Percentiles rank a stretch among this genome's conserved stretches.
Evolutionary conservation across 768 basidiomycete species (phyloP).

Genomic region (Lactarius sp.): DNA sequence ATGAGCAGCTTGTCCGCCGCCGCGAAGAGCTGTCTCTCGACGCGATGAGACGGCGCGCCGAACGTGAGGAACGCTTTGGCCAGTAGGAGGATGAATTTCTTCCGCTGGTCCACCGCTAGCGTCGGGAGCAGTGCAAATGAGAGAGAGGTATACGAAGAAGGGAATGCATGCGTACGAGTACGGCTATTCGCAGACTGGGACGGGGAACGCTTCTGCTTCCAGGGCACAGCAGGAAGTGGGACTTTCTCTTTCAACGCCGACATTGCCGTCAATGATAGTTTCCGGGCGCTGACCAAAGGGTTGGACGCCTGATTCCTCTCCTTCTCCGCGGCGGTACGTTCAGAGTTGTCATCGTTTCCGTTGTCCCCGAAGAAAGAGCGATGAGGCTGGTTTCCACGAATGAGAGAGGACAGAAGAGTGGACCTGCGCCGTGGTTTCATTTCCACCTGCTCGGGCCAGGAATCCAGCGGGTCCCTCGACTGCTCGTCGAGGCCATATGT

Average conservation of each 20-base stretch:
- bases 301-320: not conserved
- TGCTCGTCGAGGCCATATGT: slow-evolving; percentile 1
- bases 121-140: too few species aligned
- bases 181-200: slow-evolving; percentile 20
- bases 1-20: slow-evolving; percentile 76
- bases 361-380: slow-evolving; percentile 18
- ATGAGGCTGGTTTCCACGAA: slow-evolving; percentile 16
- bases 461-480: slow-evolving; percentile 9
- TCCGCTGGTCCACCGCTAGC: slow-evolving; percentile 28
- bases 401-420: slow-evolving; percentile 14
- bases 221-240: slow-evolving; percentile 9
- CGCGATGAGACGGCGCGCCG: slow-evolving; percentile 91
- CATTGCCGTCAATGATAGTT: slow-evolving; percentile 12
- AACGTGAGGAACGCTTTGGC: slow-evolving; percentile 87
- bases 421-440: slow-evolving; percentile 17
- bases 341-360: not conserved
- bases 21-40: slow-evolving; percentile 81
- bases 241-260: slow-evolving; percentile 13
- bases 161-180: slow-evolving; percentile 2
- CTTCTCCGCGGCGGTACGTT: not conserved
- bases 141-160: too few species aligned
- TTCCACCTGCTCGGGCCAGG: slow-evolving; percentile 20
- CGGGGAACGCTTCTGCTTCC: slow-evolving; percentile 10
- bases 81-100: slow-evolving; percentile 77
- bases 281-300: not conserved